Percentiles rank a stretch among this genome's conserved stretches.
These are phyloP conservation scores for Hypoxylon sp. DNA, from an alignment of 2,329 filamentous ascomycete genomes.

Conservation along the genomic window DNA sequence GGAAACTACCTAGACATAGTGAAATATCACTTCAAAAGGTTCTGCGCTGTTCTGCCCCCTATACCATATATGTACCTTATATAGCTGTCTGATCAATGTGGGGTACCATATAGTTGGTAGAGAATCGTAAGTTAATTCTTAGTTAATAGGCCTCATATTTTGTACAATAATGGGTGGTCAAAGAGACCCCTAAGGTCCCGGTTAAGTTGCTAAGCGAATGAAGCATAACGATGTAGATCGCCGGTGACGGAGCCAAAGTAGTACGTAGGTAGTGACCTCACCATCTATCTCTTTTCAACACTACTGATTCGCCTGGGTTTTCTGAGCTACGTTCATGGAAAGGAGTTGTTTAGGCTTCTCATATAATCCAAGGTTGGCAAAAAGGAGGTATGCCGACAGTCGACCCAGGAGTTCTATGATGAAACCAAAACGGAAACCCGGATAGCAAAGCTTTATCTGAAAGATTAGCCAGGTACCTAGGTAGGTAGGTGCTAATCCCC, in stretches of 20 bases:
- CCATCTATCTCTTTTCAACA: neutral
- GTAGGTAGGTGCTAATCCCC: neutral
- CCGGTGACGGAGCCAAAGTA: neutral
- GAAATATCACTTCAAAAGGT: no score
- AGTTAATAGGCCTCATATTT: neutral
- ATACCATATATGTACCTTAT: no score
- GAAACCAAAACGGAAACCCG: neutral
- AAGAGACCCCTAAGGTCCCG: neutral
- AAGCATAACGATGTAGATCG: neutral
- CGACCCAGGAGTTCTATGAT: neutral
- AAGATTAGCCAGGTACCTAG: neutral
- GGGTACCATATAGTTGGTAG: neutral
- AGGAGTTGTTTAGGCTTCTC: neutral
- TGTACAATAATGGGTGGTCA: neutral
- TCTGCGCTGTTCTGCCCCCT: no score
- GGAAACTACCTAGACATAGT: no score
- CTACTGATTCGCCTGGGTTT: neutral
- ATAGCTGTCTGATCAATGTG: no score
- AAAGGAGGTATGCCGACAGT: neutral
- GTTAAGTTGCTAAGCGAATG: neutral
- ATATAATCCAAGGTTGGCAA: neutral
- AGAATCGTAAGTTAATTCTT: neutral
- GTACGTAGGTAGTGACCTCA: no score
- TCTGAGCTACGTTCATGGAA: neutral
- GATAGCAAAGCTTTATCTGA: neutral